Evolutionary conservation across 805 yeast genomes (phyloP).

Genomic region (Groenewaldozyma salmanticensis): DNA sequence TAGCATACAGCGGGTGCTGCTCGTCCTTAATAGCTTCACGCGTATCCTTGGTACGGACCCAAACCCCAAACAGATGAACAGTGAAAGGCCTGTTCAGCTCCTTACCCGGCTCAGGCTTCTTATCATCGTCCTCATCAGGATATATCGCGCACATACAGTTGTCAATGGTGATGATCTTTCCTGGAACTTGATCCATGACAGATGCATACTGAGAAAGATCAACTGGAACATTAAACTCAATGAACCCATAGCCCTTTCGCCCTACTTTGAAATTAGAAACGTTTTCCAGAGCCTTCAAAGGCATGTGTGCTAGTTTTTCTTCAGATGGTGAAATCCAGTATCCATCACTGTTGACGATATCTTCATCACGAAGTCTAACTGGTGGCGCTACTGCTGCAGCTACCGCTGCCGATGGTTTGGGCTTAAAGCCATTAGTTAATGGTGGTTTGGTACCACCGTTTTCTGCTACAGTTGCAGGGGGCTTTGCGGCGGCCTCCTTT

Average conservation of each 20-base stretch:
- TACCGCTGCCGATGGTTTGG: neutral
- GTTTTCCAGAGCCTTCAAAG: slow-evolving; percentile 53
- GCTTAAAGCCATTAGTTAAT: neutral
- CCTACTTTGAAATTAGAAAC: slow-evolving; percentile 68
- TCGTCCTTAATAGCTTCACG: slow-evolving; percentile 69
- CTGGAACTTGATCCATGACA: slow-evolving; percentile 49
- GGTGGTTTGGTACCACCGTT: neutral
- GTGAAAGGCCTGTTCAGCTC: slow-evolving; percentile 74
- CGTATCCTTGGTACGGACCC: slow-evolving; percentile 65
- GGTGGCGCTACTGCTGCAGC: neutral
- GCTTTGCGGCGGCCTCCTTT: neutral
- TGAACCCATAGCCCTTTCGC: slow-evolving; percentile 62
- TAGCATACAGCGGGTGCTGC: slow-evolving; percentile 57
- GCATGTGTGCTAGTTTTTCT: slow-evolving; percentile 47
- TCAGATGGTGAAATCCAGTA: slow-evolving; percentile 82
- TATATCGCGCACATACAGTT: slow-evolving; percentile 57
- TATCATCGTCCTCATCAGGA: slow-evolving; percentile 44
- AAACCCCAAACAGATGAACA: slow-evolving; percentile 69
- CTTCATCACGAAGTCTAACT: slow-evolving; percentile 28
- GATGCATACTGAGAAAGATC: slow-evolving; percentile 64
- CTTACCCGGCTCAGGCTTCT: slow-evolving; percentile 60
- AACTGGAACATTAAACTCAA: slow-evolving; percentile 72
- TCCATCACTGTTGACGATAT: slow-evolving; percentile 54
- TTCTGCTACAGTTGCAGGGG: neutral
- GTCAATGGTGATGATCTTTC: slow-evolving; percentile 52